phyloP scores from a whole-genome alignment of 805 yeast genomes.

The Ogataea thermomethanolica region DNA sequence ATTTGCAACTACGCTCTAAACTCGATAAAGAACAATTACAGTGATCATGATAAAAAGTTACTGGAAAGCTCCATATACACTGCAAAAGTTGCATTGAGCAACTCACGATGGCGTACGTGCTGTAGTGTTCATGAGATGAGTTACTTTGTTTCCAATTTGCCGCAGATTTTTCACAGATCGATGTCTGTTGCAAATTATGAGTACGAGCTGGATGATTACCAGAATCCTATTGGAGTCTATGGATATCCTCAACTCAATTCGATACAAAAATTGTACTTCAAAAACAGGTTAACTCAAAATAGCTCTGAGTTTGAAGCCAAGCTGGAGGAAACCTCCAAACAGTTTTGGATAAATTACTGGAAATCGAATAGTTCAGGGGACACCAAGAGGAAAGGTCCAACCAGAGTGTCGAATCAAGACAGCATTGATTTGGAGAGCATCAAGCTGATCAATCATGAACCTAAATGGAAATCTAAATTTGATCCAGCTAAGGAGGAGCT shows the following conservation, averaged over 20 bases:
- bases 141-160: slow-evolving; percentile 46
- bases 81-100: slow-evolving; percentile 47
- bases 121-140: slow-evolving; percentile 66
- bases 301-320: slow-evolving; percentile 30
- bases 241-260: slow-evolving; percentile 59
- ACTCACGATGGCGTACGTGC: slow-evolving; percentile 55
- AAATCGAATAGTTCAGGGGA: slow-evolving; percentile 17
- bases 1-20: slow-evolving; percentile 47
- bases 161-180: slow-evolving; percentile 36
- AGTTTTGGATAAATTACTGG: slow-evolving; percentile 59
- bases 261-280: slow-evolving; percentile 51
- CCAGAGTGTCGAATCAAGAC: slow-evolving; percentile 6
- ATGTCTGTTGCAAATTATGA: slow-evolving; percentile 44
- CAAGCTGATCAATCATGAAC: slow-evolving; percentile 25
- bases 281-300: slow-evolving; percentile 43
- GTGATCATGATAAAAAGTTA: slow-evolving; percentile 37
- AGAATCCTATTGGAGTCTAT: slow-evolving; percentile 50
- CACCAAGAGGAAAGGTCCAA: background rate
- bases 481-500: slow-evolving; percentile 26
- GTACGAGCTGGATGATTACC: slow-evolving; percentile 39
- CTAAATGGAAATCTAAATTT: slow-evolving; percentile 28
- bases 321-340: slow-evolving; percentile 34
- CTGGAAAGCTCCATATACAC: slow-evolving; percentile 42
- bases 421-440: slow-evolving; percentile 32
- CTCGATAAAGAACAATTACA: slow-evolving; percentile 32